These are phyloP conservation scores for Epichloe bromicola DNA, from an alignment of 2,329 filamentous ascomycete genomes.

Conservation along the genomic window DNA sequence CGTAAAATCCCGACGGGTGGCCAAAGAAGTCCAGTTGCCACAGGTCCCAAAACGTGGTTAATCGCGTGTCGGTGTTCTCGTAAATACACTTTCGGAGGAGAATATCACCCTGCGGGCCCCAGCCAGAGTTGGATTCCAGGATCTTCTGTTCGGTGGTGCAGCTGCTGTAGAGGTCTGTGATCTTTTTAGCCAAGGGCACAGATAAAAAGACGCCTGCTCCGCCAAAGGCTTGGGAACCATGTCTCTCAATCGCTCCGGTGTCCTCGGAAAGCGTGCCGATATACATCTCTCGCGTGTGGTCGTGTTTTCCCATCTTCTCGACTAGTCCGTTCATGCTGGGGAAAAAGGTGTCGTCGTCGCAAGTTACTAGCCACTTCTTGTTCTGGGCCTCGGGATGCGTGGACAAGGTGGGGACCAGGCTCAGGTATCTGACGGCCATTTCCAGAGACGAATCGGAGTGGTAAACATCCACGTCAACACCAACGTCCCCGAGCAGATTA, in stretches of 20 bases:
- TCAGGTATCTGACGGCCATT: constrained; percentile 47
- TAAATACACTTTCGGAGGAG: constrained; percentile 51
- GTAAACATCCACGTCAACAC: constrained; percentile 45
- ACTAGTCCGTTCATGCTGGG: constrained; percentile 42
- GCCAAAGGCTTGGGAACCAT: constrained; percentile 51
- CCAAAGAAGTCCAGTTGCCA: constrained; percentile 49
- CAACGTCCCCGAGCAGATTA: constrained; percentile 31
- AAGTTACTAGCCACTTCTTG: constrained; percentile 48
- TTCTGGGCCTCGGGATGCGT: constrained; percentile 32
- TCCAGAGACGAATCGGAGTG: constrained; percentile 38
- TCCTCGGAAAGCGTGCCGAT: constrained; percentile 51
- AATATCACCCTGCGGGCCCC: constrained; percentile 48
- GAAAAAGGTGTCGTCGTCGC: constrained; percentile 56
- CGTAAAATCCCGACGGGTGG: constrained; percentile 51
- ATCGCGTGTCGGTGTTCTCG: constrained; percentile 44
- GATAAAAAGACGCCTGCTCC: constrained; percentile 52
- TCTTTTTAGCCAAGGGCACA: constrained; percentile 31
- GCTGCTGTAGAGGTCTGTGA: constrained; percentile 30
- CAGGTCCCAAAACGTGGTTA: constrained; percentile 43
- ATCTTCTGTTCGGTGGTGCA: constrained; percentile 39
- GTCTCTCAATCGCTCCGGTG: constrained; percentile 43
- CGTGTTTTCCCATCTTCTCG: constrained; percentile 36
- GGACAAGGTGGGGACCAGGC: constrained; percentile 40
- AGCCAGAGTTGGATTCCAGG: constrained; percentile 41
- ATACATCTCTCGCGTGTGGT: constrained; percentile 40